A percentile compares a stretch with the other conserved stretches of the same genome.
phyloP scores from a whole-genome alignment of 2,329 filamentous ascomycete species.

The Polytolypa hystricis region DNA sequence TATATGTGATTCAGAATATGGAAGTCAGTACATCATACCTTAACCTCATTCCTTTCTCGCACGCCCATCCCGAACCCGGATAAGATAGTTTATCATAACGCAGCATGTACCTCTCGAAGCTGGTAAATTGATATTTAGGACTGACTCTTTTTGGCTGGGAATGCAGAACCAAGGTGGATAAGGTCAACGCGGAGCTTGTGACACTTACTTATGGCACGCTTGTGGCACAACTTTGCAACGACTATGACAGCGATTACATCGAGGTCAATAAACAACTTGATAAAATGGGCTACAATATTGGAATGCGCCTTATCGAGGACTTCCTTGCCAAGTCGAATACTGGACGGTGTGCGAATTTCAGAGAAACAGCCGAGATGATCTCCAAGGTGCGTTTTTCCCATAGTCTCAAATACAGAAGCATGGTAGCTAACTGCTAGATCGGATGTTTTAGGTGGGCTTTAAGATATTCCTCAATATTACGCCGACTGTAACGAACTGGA shows the following conservation, averaged over 20 bases:
- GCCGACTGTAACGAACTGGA: slow-evolving; percentile 89
- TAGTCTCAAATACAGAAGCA: background rate
- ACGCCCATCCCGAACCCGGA: slow-evolving; percentile 12
- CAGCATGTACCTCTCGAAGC: background rate
- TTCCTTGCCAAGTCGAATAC: slow-evolving; percentile 93
- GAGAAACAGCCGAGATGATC: slow-evolving; percentile 94
- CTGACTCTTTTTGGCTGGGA: no score
- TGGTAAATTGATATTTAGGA: no score
- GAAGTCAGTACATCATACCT: slow-evolving; percentile 61
- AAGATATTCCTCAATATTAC: slow-evolving; percentile 98
- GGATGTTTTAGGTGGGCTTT: slow-evolving; percentile 65
- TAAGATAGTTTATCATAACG: background rate
- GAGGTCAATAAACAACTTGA: slow-evolving; percentile 97
- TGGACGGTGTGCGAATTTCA: slow-evolving; percentile 80
- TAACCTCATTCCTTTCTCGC: background rate
- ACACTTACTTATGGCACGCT: slow-evolving; percentile 97
- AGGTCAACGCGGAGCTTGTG: slow-evolving; percentile 95
- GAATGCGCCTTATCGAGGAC: slow-evolving; percentile 88
- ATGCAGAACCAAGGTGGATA: slow-evolving; percentile 79
- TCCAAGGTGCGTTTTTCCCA: slow-evolving; percentile 53
- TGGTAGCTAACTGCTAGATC: background rate
- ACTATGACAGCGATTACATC: slow-evolving; percentile 85
- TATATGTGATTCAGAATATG: slow-evolving; percentile 55
- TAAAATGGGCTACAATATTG: slow-evolving; percentile 99
- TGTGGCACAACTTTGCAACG: slow-evolving; percentile 89